Conservation (phyloP, 352 stramenopile species). For the Phytophthora macrochlamydospora region DNA sequence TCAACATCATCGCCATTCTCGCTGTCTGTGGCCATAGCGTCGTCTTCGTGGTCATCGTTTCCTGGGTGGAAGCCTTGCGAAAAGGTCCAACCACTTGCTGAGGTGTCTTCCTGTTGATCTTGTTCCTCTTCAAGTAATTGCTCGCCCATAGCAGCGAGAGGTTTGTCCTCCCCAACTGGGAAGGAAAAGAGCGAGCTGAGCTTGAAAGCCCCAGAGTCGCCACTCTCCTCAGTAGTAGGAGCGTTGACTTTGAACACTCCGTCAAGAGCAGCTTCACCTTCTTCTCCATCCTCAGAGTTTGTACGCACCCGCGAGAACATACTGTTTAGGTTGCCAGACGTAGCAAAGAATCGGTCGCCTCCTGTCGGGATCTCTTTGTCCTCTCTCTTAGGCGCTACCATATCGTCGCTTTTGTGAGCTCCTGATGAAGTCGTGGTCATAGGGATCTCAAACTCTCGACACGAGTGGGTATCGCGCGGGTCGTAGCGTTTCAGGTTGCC, state of each 20-base stretch:
- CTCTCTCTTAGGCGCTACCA: conserved; percentile 20
- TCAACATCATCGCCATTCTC: conserved; percentile 43
- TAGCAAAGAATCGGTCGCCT: conserved; percentile 79
- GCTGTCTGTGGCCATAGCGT: conserved; percentile 40
- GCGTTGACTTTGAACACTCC: conserved; percentile 52
- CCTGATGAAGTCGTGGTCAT: conserved; percentile 30
- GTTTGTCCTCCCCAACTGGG: conserved; percentile 53
- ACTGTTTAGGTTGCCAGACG: conserved; percentile 55
- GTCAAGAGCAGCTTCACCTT: conserved; percentile 77
- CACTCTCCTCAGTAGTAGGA: conserved; percentile 6
- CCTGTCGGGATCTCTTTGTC: conserved; percentile 58
- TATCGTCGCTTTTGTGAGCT: conserved; percentile 26
- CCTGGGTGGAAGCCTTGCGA: conserved; percentile 20
- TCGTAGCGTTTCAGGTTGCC: conserved; percentile 76
- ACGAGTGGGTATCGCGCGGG: conserved; percentile 45
- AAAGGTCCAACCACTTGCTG: conserved; percentile 25
- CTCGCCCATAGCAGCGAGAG: conserved; percentile 49
- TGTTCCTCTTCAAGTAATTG: conserved; percentile 56
- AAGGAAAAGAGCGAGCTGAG: conserved; percentile 77
- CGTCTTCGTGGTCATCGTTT: conserved; percentile 30
- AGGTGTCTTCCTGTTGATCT: conserved; percentile 10
- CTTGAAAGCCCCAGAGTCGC: conserved; percentile 51
- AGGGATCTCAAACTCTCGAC: conserved; percentile 58
- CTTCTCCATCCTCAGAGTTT: conserved; percentile 82
- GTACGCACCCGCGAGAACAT: conserved; percentile 81